Percentiles rank a stretch among this genome's conserved stretches.
Evolutionary conservation across 1,139 yeast genomes (phyloP).

Genomic region (Yamadazyma aaseri): DNA sequence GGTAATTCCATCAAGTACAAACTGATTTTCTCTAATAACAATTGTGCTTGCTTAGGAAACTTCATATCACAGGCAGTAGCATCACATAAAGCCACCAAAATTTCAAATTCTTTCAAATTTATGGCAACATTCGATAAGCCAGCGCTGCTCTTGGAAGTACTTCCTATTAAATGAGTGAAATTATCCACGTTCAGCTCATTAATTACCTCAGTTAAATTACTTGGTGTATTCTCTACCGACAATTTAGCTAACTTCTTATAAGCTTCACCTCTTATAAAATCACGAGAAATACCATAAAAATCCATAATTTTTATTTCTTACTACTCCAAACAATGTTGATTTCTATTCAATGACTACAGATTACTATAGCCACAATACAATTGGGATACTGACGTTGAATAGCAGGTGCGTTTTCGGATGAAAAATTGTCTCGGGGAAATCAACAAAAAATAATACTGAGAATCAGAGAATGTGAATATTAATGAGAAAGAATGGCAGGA

Average conservation of each 20-base stretch:
- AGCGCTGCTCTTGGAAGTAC: slow-evolving; percentile 18
- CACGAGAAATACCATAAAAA: slow-evolving; percentile 37
- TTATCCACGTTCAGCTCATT: slow-evolving; percentile 18
- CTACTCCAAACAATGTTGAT: too few relatives aligned
- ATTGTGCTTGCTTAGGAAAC: slow-evolving; percentile 45
- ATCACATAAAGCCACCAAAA: slow-evolving; percentile 63
- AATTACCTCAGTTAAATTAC: slow-evolving; percentile 17
- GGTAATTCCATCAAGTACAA: slow-evolving; percentile 62
- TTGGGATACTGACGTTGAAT: too few relatives aligned
- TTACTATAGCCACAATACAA: too few relatives aligned
- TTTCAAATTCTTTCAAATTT: slow-evolving; percentile 63
- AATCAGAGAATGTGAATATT: neutral
- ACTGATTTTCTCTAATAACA: slow-evolving; percentile 52
- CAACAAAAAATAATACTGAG: too few relatives aligned
- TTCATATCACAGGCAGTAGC: slow-evolving; percentile 46
- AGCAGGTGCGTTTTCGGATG: too few relatives aligned
- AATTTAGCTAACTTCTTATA: slow-evolving; percentile 42
- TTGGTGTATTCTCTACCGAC: slow-evolving; percentile 24
- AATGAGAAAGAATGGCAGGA: too few relatives aligned
- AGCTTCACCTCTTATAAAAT: slow-evolving; percentile 60
- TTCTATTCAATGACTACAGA: too few relatives aligned
- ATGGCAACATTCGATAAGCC: slow-evolving; percentile 37
- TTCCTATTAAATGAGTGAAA: slow-evolving; percentile 24
- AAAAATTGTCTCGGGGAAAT: too few relatives aligned
- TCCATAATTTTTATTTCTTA: slow-evolving; percentile 37